A percentile compares a stretch with the other conserved stretches of the same genome.
Conservation (phyloP, 1,139 yeast genomes). For the Hansenula lynferdii region DNA sequence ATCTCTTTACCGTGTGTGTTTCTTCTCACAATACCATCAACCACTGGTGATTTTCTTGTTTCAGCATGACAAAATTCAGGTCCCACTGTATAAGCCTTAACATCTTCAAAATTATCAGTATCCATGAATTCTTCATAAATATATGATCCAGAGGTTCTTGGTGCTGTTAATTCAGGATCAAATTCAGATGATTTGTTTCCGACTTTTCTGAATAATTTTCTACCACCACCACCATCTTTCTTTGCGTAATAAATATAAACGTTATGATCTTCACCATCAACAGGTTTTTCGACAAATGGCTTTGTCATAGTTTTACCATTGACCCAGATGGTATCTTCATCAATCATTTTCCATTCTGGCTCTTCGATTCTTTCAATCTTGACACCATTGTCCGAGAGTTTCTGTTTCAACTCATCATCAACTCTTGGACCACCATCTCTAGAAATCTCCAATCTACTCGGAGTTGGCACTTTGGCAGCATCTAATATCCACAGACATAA, state of each 20-base stretch:
- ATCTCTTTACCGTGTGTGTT: constrained; percentile 98
- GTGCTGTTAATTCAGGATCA: constrained; percentile 70
- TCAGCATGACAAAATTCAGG: constrained; percentile 92
- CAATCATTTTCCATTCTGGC: constrained; percentile 84
- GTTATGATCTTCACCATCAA: constrained; percentile 98
- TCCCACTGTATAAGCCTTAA: constrained; percentile 97
- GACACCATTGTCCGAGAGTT: constrained; percentile 57
- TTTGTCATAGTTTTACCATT: constrained; percentile 69
- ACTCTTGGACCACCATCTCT: constrained; percentile 96
- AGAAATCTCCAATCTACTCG: constrained; percentile 79
- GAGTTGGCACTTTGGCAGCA: constrained; percentile 83
- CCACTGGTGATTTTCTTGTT: constrained; percentile 97
- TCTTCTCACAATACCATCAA: constrained; percentile 95
- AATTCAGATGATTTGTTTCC: constrained; percentile 97
- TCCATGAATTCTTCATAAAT: constrained; percentile 96
- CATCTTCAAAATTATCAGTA: constrained; percentile 97
- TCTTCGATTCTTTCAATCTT: constrained; percentile 51
- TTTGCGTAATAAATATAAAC: constrained; percentile 88
- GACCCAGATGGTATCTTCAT: constrained; percentile 77
- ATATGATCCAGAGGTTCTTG: constrained; percentile 88
- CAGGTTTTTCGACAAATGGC: constrained; percentile 98
- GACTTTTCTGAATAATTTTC: constrained; percentile 88
- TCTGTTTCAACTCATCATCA: constrained; percentile 54
- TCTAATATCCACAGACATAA: constrained; percentile 79
- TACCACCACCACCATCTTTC: constrained; percentile 95